A percentile compares a stretch with the other conserved stretches of the same genome.
phyloP scores from a whole-genome alignment of 305 asterid species.

The Rubia occidens region DNA sequence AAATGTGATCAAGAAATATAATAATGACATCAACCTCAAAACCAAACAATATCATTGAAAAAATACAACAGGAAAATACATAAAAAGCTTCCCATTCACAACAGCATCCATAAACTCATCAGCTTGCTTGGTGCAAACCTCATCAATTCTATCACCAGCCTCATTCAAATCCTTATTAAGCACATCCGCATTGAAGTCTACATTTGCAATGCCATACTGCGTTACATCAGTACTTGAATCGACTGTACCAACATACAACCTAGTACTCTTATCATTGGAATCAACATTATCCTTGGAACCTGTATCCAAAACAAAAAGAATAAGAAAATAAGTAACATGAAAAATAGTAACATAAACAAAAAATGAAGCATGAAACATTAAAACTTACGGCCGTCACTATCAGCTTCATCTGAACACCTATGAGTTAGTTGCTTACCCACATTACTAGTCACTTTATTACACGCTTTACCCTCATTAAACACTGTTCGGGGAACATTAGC shows the following conservation, averaged over 20 bases:
- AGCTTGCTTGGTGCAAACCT: too few relatives aligned
- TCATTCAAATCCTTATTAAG: neutral
- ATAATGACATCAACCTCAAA: neutral
- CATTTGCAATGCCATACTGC: too few relatives aligned
- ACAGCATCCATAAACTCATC: neutral
- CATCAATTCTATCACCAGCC: neutral
- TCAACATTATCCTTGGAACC: neutral
- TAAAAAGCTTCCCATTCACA: neutral
- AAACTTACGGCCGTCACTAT: neutral
- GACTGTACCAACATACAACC: neutral
- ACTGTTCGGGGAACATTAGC: too few relatives aligned
- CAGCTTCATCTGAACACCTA: neutral
- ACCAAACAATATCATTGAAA: neutral
- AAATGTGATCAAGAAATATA: too few relatives aligned
- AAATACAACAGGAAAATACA: neutral
- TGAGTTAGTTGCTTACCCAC: neutral
- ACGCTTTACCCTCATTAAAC: neutral
- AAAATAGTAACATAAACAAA: neutral
- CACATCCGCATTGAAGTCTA: neutral
- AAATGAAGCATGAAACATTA: neutral
- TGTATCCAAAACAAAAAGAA: neutral
- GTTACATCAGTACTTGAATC: too few relatives aligned
- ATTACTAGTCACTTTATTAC: neutral
- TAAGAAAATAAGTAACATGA: too few relatives aligned
- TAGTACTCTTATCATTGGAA: too few relatives aligned